These are phyloP conservation scores for Avena insularis DNA, from an alignment of 176 grass and related monocot species.

Conservation along the genomic window DNA sequence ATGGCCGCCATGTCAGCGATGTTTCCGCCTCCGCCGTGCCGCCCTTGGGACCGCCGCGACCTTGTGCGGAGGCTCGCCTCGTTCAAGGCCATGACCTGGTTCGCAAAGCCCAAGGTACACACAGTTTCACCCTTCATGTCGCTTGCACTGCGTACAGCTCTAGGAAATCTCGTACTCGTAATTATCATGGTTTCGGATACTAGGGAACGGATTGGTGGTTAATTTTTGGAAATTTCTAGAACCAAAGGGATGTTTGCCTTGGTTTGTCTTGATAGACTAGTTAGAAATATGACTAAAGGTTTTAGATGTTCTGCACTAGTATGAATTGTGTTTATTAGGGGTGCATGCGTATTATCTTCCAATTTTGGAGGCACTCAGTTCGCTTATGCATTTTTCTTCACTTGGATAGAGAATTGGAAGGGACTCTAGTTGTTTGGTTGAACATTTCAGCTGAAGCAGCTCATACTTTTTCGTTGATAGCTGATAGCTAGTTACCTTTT, in stretches of 20 bases:
- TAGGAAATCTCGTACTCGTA: constrained; percentile 29
- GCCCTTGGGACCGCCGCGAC: constrained; percentile 90
- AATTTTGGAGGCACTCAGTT: constrained; percentile 5
- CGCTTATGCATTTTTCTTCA: background rate
- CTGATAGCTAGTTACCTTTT: constrained; percentile 32
- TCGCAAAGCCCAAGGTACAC: constrained; percentile 94
- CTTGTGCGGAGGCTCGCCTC: constrained; percentile 73
- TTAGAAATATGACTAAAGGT: constrained; percentile 4
- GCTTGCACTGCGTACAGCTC: constrained; percentile 8
- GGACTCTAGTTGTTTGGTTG: background rate
- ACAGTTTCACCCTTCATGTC: background rate
- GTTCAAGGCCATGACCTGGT: constrained; percentile 99
- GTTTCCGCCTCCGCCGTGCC: constrained; percentile 63
- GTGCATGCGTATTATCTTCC: background rate
- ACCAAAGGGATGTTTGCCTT: background rate
- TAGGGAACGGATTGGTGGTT: background rate
- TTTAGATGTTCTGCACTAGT: background rate
- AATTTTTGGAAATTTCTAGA: background rate
- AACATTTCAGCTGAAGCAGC: constrained; percentile 19
- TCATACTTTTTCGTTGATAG: background rate
- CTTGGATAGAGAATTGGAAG: background rate
- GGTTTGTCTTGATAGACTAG: constrained; percentile 7
- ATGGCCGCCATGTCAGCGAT: constrained; percentile 48
- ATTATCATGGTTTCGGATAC: background rate
- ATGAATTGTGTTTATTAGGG: background rate